Evolutionary conservation across 2,329 filamentous ascomycete genomes (phyloP).

Genomic region (Lecanoromycetidae sp.): DNA sequence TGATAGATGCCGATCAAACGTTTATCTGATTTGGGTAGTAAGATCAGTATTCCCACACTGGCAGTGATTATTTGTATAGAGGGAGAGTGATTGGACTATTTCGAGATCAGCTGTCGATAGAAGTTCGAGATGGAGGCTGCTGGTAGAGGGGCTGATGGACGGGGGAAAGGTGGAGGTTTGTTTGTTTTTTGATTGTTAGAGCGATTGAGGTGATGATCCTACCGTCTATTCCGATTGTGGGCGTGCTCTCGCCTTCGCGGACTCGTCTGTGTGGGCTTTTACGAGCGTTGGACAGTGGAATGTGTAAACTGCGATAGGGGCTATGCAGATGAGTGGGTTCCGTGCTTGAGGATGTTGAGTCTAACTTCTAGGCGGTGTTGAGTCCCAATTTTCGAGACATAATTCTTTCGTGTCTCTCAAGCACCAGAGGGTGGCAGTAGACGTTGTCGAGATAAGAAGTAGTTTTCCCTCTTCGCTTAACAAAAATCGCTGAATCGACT

Average conservation of each 20-base stretch:
- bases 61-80: neutral
- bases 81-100: conserved; percentile 8
- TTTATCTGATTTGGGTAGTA: neutral
- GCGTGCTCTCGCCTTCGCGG: neutral
- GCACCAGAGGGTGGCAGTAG: neutral
- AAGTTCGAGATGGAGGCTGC: neutral
- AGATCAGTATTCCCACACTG: neutral
- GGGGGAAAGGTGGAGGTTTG: neutral
- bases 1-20: neutral
- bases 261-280: neutral
- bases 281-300: neutral
- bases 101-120: conserved; percentile 2
- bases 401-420: neutral
- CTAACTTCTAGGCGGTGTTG: neutral
- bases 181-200: neutral
- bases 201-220: neutral
- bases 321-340: conserved; percentile 1
- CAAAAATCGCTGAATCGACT: neutral
- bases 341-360: neutral
- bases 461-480: neutral
- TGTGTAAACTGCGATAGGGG: neutral
- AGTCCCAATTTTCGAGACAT: neutral
- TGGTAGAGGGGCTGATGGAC: neutral
- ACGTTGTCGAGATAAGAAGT: neutral
- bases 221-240: neutral